phyloP scores from a whole-genome alignment of 2,329 filamentous ascomycete genomes.

The Fonsecaea nubica region DNA sequence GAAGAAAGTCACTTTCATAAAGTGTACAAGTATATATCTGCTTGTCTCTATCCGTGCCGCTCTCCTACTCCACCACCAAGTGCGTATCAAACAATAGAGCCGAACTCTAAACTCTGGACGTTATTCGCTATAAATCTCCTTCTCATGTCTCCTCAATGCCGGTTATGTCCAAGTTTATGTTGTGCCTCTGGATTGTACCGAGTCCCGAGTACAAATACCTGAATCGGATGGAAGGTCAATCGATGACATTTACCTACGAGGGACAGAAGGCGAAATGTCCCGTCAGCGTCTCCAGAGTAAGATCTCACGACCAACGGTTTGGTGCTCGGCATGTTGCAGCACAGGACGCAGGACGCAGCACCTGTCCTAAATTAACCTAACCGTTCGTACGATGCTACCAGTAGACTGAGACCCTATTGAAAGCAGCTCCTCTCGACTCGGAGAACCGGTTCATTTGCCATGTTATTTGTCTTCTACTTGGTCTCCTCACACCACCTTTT shows the following conservation, averaged over 20 bases:
- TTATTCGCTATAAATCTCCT: too few species aligned
- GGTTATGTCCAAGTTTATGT: too few species aligned
- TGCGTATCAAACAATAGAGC: not conserved
- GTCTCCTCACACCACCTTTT: conserved; percentile 1
- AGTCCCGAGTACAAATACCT: not conserved
- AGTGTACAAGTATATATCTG: not conserved
- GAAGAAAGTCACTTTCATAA: too few species aligned
- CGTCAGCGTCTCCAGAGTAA: conserved; percentile 18
- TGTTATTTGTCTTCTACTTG: too few species aligned
- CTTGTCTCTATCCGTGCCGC: not conserved
- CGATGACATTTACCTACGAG: not conserved
- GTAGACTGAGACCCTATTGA: conserved; percentile 8
- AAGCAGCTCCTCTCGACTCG: not conserved
- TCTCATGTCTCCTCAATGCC: too few species aligned
- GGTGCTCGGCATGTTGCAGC: not conserved
- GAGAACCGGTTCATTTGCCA: conserved; percentile 2
- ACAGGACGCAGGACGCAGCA: not conserved
- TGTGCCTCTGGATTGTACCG: not conserved
- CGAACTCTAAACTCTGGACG: not conserved
- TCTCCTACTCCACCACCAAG: not conserved
- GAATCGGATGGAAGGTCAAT: not conserved
- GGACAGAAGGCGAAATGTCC: conserved; percentile 7
- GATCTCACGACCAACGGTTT: conserved; percentile 11
- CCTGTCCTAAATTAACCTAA: not conserved
- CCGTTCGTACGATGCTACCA: conserved; percentile 12